Evolutionary conservation across 2,329 filamentous ascomycete genomes (phyloP).

Genomic region (Talaromyces sp.): DNA sequence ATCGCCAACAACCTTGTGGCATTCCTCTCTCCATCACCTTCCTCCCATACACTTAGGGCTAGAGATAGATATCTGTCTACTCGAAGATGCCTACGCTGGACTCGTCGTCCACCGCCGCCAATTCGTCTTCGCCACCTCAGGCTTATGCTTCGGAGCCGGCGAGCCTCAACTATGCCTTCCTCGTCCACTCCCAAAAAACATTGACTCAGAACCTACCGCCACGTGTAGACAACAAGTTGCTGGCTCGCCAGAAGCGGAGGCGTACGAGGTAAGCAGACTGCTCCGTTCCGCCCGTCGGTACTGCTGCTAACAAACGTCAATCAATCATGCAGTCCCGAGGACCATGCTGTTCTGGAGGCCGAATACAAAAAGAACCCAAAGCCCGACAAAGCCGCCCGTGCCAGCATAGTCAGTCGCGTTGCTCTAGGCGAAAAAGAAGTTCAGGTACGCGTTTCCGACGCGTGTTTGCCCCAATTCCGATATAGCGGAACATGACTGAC

Average conservation of each 20-base stretch:
- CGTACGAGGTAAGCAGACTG: slow-evolving; percentile 51
- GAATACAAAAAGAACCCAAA: slow-evolving; percentile 83
- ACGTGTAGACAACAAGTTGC: slow-evolving; percentile 54
- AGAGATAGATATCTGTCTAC: not conserved
- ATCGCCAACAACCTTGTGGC: not conserved
- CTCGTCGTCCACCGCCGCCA: slow-evolving; percentile 20
- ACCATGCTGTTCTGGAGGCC: slow-evolving; percentile 81
- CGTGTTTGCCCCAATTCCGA: not conserved
- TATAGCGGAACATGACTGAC: not conserved
- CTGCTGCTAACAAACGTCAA: slow-evolving; percentile 8
- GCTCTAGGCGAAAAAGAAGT: slow-evolving; percentile 93
- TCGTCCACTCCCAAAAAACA: slow-evolving; percentile 56
- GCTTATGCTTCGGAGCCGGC: slow-evolving; percentile 25
- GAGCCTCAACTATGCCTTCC: slow-evolving; percentile 47
- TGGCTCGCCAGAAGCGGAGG: slow-evolving; percentile 56
- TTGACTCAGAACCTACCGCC: slow-evolving; percentile 52
- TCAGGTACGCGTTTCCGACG: slow-evolving; percentile 60
- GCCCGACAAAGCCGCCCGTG: slow-evolving; percentile 82
- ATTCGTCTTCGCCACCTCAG: slow-evolving; percentile 30
- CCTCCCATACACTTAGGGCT: not conserved
- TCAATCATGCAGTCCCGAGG: slow-evolving; percentile 60
- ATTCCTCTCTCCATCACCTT: not conserved
- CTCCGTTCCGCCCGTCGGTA: not conserved
- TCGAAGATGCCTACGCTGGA: slow-evolving; percentile 32
- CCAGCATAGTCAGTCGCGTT: slow-evolving; percentile 77